A percentile compares a stretch with the other conserved stretches of the same genome.
These are phyloP conservation scores for Pseudogymnoascus sp. DNA, from an alignment of 2,329 filamentous ascomycete genomes.

Conservation along the genomic window DNA sequence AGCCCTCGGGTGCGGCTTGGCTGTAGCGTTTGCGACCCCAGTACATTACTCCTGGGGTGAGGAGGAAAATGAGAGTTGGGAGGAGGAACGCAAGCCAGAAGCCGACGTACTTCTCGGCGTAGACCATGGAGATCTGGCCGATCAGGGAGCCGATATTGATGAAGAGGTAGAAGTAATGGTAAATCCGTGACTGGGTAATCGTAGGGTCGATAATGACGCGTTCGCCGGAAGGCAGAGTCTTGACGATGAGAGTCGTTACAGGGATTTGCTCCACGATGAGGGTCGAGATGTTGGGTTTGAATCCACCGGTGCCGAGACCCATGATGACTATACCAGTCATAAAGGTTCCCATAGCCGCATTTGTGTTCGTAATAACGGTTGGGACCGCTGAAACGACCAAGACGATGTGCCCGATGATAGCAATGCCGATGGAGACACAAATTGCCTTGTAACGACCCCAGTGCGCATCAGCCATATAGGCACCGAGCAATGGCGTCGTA, in stretches of 20 bases:
- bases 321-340: conserved; percentile 41
- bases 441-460: conserved; percentile 56
- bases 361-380: conserved; percentile 33
- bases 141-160: conserved; percentile 42
- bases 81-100: conserved; percentile 39
- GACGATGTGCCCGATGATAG: conserved; percentile 44
- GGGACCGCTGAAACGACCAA: conserved; percentile 46
- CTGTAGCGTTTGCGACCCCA: conserved; percentile 49
- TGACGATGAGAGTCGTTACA: conserved; percentile 20
- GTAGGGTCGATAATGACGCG: conserved; percentile 28
- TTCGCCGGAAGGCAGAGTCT: conserved; percentile 23
- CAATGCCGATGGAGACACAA: conserved; percentile 36
- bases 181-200: conserved; percentile 27
- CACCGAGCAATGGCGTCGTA: conserved; percentile 38
- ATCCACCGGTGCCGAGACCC: conserved; percentile 37
- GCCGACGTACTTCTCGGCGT: conserved; percentile 44
- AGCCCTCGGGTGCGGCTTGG: conserved; percentile 52
- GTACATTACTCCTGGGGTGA: conserved; percentile 49
- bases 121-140: conserved; percentile 38
- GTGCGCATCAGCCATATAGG: conserved; percentile 48
- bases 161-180: conserved; percentile 40
- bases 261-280: conserved; percentile 28
- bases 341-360: conserved; percentile 39
- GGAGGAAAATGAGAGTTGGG: conserved; percentile 35
- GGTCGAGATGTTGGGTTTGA: conserved; percentile 33